Evolutionary conservation across 495 filamentous ascomycete species (phyloP).

Genomic region (Aspergillus haitiensis): DNA sequence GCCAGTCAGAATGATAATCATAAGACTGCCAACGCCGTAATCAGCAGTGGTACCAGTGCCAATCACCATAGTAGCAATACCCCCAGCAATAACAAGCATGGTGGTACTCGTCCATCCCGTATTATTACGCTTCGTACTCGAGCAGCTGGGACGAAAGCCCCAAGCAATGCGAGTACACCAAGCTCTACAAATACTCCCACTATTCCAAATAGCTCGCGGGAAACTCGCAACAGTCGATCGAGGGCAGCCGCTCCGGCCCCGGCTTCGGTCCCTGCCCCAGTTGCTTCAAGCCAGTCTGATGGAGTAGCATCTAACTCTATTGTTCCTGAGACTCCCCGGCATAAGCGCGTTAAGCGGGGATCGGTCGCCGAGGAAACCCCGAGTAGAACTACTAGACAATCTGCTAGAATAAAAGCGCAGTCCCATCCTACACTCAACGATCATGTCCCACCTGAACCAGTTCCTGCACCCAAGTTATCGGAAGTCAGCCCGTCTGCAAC

Average conservation of each 20-base stretch:
- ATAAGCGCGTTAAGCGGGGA: conserved; percentile 28
- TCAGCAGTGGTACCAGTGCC: conserved; percentile 12
- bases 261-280: conserved; percentile 19
- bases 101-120: conserved; percentile 25
- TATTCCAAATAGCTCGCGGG: conserved; percentile 21
- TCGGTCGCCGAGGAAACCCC: conserved; percentile 27
- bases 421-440: conserved; percentile 23
- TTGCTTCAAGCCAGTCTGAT: conserved; percentile 14
- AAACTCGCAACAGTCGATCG: conserved; percentile 30
- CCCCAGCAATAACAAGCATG: conserved; percentile 11
- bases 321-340: conserved; percentile 40
- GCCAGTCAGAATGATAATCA: conserved; percentile 23
- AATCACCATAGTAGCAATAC: conserved; percentile 14
- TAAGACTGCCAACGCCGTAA: conserved; percentile 16
- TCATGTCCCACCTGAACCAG: conserved; percentile 26
- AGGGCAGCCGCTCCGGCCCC: conserved; percentile 22
- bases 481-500: conserved; percentile 20
- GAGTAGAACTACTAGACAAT: conserved; percentile 36
- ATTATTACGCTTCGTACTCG: conserved; percentile 30
- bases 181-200: conserved; percentile 7
- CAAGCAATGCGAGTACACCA: conserved; percentile 4
- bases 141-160: conserved; percentile 14
- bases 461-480: conserved; percentile 11
- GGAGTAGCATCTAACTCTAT: conserved; percentile 23
- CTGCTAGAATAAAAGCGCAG: conserved; percentile 35